Conservation (phyloP, 2,329 filamentous ascomycete species). For the Pseudopithomyces chartarum region DNA sequence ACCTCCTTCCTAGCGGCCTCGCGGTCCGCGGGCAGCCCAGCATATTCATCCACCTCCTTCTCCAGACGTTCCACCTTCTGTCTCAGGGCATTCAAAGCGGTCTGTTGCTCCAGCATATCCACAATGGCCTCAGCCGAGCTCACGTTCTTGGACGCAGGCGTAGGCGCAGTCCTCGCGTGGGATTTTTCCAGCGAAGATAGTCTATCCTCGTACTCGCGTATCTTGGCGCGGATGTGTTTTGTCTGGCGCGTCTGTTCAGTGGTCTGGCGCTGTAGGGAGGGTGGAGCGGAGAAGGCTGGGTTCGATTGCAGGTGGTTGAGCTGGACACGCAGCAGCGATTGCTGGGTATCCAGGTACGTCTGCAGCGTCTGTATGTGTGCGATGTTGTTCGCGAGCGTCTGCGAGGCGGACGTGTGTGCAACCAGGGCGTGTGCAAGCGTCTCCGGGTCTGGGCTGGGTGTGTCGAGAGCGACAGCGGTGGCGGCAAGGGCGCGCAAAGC, state of each 20-base stretch:
- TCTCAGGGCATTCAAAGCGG: constrained; percentile 64
- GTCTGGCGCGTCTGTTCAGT: constrained; percentile 73
- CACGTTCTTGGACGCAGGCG: constrained; percentile 37
- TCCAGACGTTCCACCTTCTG: constrained; percentile 65
- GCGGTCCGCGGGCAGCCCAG: constrained; percentile 73
- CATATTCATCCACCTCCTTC: constrained; percentile 67
- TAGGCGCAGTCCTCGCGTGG: constrained; percentile 24
- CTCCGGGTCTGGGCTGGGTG: constrained; percentile 30
- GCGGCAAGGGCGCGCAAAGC: constrained; percentile 45
- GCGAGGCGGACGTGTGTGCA: constrained; percentile 33
- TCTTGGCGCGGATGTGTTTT: constrained; percentile 67
- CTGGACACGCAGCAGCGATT: constrained; percentile 34
- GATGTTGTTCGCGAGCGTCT: constrained; percentile 39
- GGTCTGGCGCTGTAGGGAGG: constrained; percentile 70
- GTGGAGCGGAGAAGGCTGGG: constrained; percentile 51
- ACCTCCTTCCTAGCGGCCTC: constrained; percentile 73
- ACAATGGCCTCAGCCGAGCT: constrained; percentile 59
- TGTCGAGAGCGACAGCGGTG: constrained; percentile 43
- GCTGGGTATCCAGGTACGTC: constrained; percentile 38
- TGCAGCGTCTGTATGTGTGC: constrained; percentile 40
- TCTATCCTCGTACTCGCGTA: constrained; percentile 65
- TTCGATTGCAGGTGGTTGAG: constrained; percentile 36
- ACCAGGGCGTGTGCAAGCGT: constrained; percentile 43
- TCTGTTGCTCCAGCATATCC: constrained; percentile 64
- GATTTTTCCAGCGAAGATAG: constrained; percentile 44